Base-by-base conservation (phyloP, 164 flowering plant genomes). In the Houttuynia cordata region DNA sequence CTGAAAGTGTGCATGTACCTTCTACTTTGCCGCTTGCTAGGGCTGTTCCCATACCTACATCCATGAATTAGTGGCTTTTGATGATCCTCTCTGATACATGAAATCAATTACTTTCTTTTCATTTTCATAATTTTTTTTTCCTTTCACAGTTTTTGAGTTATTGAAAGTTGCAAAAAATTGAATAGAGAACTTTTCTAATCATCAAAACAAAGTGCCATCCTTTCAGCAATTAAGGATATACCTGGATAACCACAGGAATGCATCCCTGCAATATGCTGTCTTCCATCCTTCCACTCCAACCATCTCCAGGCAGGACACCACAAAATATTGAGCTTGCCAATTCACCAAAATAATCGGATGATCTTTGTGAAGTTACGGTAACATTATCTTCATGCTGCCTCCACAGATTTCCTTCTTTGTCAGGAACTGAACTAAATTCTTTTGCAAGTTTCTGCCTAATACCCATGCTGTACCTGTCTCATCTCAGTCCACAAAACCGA, bases 241-340 rank as follows among this genome's bases (percentile, higher is more conserved):
- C 98, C 98, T 93, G 97, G 76, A 93, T 86, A 67, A 93, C 65
- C 40, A 93, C 99, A 53, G 99, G 99, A 68, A 93, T 83, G 82
- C 99, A 93, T 12, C 99, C 99, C 24, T 90, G 99, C 60, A 84
- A 70, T 63, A 93, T 62, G 63, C 99, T 85, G 63, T 93, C 99
- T 83, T 93, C 98, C 89, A 93, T 86, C 8, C 99, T 81, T 64
- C 99, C 99, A 74, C 97, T 93, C 99, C 99, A 93, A 53, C 99
- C 99, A 78, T 93, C 99, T 67, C 99, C 99, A 59, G 99, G 99
- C 60, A 93, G 76, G 20, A 90, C 96, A 52, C 96, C 97, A 76
- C 98, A 93, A 59, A 93, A 93, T 45, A 79, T 57, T 60, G 99
- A 93, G 74, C 76, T 80, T 12, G 92, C 85, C 63, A 93, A 62